Conservation (phyloP, 2,329 filamentous ascomycete genomes). For the Xylariaceae sp. region DNA sequence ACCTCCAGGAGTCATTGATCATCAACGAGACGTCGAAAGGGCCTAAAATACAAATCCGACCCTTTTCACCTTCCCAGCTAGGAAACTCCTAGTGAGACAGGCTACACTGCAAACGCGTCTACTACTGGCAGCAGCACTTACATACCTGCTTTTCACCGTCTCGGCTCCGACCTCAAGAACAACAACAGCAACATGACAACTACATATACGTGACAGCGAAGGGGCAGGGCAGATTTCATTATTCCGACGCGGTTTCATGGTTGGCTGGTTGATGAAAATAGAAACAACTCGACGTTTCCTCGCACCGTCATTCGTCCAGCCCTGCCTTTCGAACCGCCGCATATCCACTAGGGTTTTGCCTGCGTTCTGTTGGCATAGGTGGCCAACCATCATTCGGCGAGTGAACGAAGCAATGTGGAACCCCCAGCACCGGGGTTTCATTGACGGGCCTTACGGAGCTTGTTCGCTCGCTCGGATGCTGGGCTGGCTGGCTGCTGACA, state of each 20-base stretch:
- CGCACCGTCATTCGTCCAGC: background rate
- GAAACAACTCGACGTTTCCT: background rate
- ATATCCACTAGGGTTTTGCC: background rate
- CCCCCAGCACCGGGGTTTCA: background rate
- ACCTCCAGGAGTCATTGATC: background rate
- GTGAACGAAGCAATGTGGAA: background rate
- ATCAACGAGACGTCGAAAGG: slow-evolving; percentile 1
- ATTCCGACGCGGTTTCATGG: background rate
- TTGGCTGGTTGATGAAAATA: background rate
- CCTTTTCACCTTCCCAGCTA: slow-evolving; percentile 14
- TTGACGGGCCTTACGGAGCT: background rate
- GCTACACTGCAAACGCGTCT: slow-evolving; percentile 1
- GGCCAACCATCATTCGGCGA: background rate
- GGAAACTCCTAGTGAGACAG: slow-evolving; percentile 11
- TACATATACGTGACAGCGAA: background rate
- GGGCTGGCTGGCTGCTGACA: background rate
- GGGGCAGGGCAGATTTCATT: background rate
- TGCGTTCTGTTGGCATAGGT: background rate
- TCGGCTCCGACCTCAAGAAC: slow-evolving; percentile 6
- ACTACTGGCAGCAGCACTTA: background rate
- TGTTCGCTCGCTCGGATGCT: too few relatives aligned
- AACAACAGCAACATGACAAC: too few relatives aligned
- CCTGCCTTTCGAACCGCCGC: background rate
- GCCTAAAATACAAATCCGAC: slow-evolving; percentile 4
- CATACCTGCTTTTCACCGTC: background rate